phyloP scores from a whole-genome alignment of 768 basidiomycete species.

The Serpula lacrymans region DNA sequence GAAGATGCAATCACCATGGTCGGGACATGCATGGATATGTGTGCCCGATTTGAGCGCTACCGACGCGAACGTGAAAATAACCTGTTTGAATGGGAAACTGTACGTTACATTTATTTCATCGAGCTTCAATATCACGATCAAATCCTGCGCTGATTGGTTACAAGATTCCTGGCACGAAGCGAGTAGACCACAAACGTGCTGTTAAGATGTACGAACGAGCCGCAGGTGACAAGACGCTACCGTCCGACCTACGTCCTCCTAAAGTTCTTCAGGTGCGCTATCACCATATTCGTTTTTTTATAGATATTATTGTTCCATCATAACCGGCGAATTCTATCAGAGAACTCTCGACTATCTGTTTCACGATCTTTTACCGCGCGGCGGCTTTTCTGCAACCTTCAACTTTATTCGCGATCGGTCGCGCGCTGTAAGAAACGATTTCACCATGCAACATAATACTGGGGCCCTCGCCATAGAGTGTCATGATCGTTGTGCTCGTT shows the following conservation, averaged over 20 bases:
- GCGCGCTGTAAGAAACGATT: constrained; percentile 87
- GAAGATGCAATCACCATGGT: constrained; percentile 92
- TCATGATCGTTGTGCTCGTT: constrained; percentile 91
- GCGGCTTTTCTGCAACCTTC: constrained; percentile 68
- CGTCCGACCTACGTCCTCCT: constrained; percentile 90
- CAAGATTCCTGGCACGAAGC: constrained; percentile 80
- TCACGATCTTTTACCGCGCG: constrained; percentile 66
- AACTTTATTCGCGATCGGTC: constrained; percentile 92
- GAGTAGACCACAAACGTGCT: constrained; percentile 81
- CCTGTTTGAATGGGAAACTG: constrained; percentile 81
- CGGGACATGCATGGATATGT: constrained; percentile 93
- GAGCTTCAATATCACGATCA: constrained; percentile 1
- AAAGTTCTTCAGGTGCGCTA: constrained; percentile 64
- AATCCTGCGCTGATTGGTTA: constrained; percentile 32
- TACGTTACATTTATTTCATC: constrained; percentile 37
- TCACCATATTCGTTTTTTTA: constrained; percentile 1
- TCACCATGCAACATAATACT: constrained; percentile 86
- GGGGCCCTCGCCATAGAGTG: constrained; percentile 80
- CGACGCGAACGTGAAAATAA: constrained; percentile 87
- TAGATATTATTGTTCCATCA: constrained; percentile 2
- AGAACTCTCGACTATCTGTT: constrained; percentile 92
- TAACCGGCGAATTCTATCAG: constrained; percentile 33
- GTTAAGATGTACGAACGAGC: constrained; percentile 96
- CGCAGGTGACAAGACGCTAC: constrained; percentile 86
- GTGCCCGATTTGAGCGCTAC: constrained; percentile 90